Base-by-base conservation (phyloP, 345 rosid genomes). In the Boechera retrofracta region DNA sequence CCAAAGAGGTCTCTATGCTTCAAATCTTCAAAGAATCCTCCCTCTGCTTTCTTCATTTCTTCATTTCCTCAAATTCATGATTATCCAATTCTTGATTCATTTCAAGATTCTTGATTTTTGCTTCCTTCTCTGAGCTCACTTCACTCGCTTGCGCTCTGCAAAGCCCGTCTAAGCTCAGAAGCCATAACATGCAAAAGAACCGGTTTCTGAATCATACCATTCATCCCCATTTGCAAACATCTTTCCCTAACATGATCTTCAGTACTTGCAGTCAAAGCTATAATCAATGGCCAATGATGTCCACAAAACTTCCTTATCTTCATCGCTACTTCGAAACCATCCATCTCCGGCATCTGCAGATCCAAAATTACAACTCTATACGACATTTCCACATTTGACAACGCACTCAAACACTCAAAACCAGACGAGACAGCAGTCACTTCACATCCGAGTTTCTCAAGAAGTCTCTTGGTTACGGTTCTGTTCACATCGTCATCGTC, bases 331-430 rank as follows among this genome's bases (percentile, higher is more conserved):
- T 95, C 99, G 0, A 87, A 92, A 26, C 99, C 98, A 35, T 95
- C 98, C 94, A 95, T 89, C 72, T 90, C 96, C 0, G 90, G 91
- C 98, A 92, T 86, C 71, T 92, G 91, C 77, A 95, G 90, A 84
- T 95, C 98, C 83, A 95, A 77, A 16, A 92, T 53, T 51, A 92
- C 88, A 2, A 91, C 72, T 64, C 87, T 75, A 78, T 88, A 88
- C 32, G 92, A 65, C 80, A 79, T 87, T 72, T 86, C 90, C 4
- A 86, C 78, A 29, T 82, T 83, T 54, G 83, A 79, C 67, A 92
- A 67, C 0, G 89, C 93, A 58, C 83, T 81, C 31, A 95, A 87
- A 86, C 98, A 95, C 71, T 92, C 98, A 42, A 87, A 89, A 24
- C 99, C 98, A 1, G 98, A 88, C 5, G 97, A 85, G 11, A 88